These are phyloP conservation scores for Pythium biforme DNA, from an alignment of 352 stramenopile species.

Conservation along the genomic window DNA sequence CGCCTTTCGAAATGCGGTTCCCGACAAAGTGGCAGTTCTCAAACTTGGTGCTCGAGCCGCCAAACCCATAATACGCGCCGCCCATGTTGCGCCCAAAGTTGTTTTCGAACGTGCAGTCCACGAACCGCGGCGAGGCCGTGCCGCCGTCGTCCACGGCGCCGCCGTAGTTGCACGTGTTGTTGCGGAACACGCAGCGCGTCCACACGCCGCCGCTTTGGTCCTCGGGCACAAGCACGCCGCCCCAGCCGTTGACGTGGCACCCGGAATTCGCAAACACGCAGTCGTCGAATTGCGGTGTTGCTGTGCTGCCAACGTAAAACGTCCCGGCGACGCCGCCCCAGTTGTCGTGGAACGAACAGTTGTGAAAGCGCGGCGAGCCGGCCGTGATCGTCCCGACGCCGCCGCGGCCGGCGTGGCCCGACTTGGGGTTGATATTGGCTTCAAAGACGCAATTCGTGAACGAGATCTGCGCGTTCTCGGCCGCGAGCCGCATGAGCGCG, in stretches of 20 bases:
- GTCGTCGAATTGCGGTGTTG: constrained; percentile 20
- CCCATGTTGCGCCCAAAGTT: constrained; percentile 20
- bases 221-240: constrained; percentile 20
- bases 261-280: constrained; percentile 29
- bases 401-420: constrained; percentile 20
- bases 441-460: constrained; percentile 26
- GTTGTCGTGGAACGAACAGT: constrained; percentile 24
- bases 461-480: background rate
- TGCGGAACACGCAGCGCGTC: constrained; percentile 22
- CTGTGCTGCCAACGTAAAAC: constrained; percentile 15
- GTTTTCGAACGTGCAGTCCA: constrained; percentile 24
- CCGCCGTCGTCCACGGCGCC: constrained; percentile 28
- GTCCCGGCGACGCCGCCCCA: constrained; percentile 21
- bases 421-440: constrained; percentile 13
- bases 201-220: constrained; percentile 18
- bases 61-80: constrained; percentile 29
- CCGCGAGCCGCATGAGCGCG: constrained; percentile 20
- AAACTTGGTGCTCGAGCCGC: constrained; percentile 21
- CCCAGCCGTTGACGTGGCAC: constrained; percentile 22
- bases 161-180: constrained; percentile 31
- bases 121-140: constrained; percentile 12
- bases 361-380: constrained; percentile 17
- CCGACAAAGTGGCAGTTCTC: constrained; percentile 16
- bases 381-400: constrained; percentile 14
- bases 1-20: constrained; percentile 26